Conservation (phyloP, 2,329 filamentous ascomycete genomes). For the Neodidymelliopsis sp. region DNA sequence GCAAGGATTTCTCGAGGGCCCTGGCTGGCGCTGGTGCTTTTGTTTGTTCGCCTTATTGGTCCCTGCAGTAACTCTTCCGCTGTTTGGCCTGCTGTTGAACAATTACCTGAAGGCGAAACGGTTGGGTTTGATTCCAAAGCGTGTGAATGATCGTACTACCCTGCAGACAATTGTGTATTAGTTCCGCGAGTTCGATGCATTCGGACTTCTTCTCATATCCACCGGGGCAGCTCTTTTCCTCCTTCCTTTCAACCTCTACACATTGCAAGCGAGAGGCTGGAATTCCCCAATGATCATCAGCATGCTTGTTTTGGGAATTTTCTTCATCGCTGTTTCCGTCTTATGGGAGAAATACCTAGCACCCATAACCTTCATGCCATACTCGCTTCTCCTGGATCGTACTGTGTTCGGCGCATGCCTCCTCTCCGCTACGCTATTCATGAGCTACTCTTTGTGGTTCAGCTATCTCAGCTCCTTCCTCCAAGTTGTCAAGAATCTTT, state of each 20-base stretch:
- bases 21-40: constrained; percentile 71
- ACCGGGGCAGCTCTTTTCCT: constrained; percentile 69
- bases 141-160: constrained; percentile 54
- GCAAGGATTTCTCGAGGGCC: constrained; percentile 52
- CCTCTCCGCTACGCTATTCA: constrained; percentile 48
- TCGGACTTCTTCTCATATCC: constrained; percentile 67
- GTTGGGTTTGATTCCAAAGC: constrained; percentile 56
- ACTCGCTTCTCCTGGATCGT: constrained; percentile 34
- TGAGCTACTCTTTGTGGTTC: constrained; percentile 44
- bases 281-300: constrained; percentile 42
- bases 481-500: constrained; percentile 44
- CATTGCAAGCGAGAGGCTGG: constrained; percentile 31
- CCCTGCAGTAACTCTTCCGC: constrained; percentile 65
- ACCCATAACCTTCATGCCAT: constrained; percentile 50
- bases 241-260: constrained; percentile 67
- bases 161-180: constrained; percentile 62
- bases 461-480: constrained; percentile 50
- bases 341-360: constrained; percentile 50
- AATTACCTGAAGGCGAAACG: constrained; percentile 67
- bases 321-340: constrained; percentile 43
- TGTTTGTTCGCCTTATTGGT: constrained; percentile 70
- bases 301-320: constrained; percentile 46
- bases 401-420: constrained; percentile 61
- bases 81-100: constrained; percentile 62
- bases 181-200: constrained; percentile 66